These are phyloP conservation scores for Barbarea vulgaris DNA, from an alignment of 345 rosid species.

Conservation along the genomic window DNA sequence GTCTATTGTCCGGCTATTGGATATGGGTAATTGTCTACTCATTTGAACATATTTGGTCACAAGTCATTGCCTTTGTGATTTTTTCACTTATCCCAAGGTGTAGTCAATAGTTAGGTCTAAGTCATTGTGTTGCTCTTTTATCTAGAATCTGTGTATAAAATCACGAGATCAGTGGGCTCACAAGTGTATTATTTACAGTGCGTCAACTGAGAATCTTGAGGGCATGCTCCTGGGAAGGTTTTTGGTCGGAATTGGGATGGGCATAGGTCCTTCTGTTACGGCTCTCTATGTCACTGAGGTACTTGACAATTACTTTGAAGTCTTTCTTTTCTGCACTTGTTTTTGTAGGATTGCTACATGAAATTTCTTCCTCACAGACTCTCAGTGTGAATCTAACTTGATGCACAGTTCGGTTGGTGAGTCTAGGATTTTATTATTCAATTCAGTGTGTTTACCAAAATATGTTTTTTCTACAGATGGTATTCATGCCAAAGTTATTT, in stretches of 20 bases:
- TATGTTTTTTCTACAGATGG: background rate
- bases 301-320: conserved; percentile 27
- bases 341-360: conserved; percentile 5
- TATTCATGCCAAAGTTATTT: background rate
- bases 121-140: background rate
- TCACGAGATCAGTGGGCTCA: conserved; percentile 28
- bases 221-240: conserved; percentile 95
- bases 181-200: conserved; percentile 58
- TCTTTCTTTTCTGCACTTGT: conserved; percentile 21
- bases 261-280: conserved; percentile 88
- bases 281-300: conserved; percentile 98
- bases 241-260: conserved; percentile 93
- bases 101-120: conserved; percentile 5
- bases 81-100: conserved; percentile 4
- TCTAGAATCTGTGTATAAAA: conserved; percentile 12
- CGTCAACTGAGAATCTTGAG: conserved; percentile 67
- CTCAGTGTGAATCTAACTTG: conserved; percentile 14
- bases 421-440: background rate
- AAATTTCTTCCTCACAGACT: conserved; percentile 10
- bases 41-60: background rate
- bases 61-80: conserved; percentile 13
- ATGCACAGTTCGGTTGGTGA: background rate
- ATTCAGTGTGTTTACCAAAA: background rate
- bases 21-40: conserved; percentile 8
- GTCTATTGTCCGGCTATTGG: background rate